These are phyloP conservation scores for Yarrowia porcina DNA, from an alignment of 805 yeast species.

Conservation along the genomic window DNA sequence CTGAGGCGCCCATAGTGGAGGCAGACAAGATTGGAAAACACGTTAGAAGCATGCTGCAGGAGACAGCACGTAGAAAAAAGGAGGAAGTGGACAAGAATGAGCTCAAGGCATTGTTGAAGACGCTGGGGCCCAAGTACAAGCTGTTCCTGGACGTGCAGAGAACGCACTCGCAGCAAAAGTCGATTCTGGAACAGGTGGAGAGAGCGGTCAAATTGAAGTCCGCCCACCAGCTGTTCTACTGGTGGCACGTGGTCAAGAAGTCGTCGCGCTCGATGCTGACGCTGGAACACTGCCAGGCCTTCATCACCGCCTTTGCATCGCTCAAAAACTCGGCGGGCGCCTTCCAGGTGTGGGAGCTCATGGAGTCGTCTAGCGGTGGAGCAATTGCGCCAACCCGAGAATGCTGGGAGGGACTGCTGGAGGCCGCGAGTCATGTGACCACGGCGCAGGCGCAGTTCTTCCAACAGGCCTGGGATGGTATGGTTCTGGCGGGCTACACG, in stretches of 20 bases:
- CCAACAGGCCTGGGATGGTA: conserved; percentile 13
- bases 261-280: conserved; percentile 3
- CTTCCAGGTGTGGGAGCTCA: conserved; percentile 12
- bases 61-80: too few species aligned
- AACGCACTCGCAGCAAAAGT: not conserved
- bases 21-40: not conserved
- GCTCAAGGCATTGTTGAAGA: not conserved
- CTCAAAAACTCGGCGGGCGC: not conserved
- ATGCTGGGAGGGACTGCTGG: conserved; percentile 20
- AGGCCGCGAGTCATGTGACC: not conserved
- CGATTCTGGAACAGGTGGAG: not conserved
- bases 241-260: conserved; percentile 1
- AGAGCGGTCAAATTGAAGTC: not conserved
- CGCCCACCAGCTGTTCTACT: conserved; percentile 11
- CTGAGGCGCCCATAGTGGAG: not conserved
- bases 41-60: not conserved
- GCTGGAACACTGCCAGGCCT: not conserved
- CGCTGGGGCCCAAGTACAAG: not conserved
- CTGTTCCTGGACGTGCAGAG: not conserved
- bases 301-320: not conserved
- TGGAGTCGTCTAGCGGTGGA: not conserved
- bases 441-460: not conserved
- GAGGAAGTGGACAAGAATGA: not conserved
- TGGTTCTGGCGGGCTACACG: conserved; percentile 1
- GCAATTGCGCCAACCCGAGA: not conserved